These are phyloP conservation scores for Cornus kousa DNA, from an alignment of 148 eudicot genomes.

Conservation along the genomic window DNA sequence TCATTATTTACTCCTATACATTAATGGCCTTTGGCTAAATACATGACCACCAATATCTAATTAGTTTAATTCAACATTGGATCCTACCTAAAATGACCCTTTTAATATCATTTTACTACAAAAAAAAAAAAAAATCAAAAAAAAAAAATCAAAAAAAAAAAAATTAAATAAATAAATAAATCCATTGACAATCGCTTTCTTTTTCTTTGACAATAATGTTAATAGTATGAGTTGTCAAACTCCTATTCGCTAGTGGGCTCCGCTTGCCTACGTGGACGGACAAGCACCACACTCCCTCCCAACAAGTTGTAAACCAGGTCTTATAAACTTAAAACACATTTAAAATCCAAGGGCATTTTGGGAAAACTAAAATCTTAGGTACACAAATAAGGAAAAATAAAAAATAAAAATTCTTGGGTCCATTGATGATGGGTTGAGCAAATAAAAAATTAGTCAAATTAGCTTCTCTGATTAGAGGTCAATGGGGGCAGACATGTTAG, in stretches of 20 bases:
- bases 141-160: too few relatives aligned
- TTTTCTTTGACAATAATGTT: neutral
- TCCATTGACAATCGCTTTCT: neutral
- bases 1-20: constrained; percentile 70
- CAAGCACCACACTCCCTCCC: constrained; percentile 45
- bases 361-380: neutral
- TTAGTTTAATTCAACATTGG: constrained; percentile 37
- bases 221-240: neutral
- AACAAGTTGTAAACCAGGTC: constrained; percentile 15
- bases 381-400: neutral
- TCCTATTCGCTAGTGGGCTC: constrained; percentile 21
- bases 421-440: constrained; percentile 13
- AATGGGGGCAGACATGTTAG: constrained; percentile 40
- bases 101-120: neutral
- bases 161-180: too few relatives aligned
- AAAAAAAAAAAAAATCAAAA: too few relatives aligned
- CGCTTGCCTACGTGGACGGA: constrained; percentile 44
- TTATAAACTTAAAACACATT: neutral
- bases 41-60: constrained; percentile 50
- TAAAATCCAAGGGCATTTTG: constrained; percentile 12
- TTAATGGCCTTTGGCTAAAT: constrained; percentile 65
- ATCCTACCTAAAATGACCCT: constrained; percentile 34
- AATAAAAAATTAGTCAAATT: neutral
- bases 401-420: neutral
- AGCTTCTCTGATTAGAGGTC: constrained; percentile 33